Evolutionary conservation across 2,329 filamentous ascomycete genomes (phyloP).

Genomic region (Epicoccum nigrum): DNA sequence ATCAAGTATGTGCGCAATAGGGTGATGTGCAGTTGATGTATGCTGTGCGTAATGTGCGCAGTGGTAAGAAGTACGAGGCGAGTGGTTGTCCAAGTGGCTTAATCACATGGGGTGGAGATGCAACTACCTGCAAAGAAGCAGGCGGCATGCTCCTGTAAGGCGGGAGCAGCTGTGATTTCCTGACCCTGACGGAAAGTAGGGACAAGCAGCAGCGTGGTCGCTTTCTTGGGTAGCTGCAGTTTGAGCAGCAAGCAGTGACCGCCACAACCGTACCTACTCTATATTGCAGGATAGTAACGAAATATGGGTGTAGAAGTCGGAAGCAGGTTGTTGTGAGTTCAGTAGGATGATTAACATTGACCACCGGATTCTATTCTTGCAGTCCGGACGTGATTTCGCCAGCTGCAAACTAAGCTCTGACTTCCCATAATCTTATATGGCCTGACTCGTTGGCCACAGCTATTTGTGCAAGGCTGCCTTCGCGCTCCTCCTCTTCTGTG

Average conservation of each 20-base stretch:
- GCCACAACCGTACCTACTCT: background rate
- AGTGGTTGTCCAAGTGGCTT: background rate
- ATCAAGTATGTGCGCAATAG: conserved; percentile 30
- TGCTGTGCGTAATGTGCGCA: background rate
- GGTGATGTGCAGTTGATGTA: conserved; percentile 28
- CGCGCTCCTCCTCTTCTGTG: conserved; percentile 62
- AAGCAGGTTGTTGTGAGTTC: background rate
- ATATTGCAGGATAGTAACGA: too few relatives aligned
- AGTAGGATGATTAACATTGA: background rate
- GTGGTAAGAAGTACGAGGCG: background rate
- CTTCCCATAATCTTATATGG: conserved; percentile 87
- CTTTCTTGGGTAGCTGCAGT: conserved; percentile 5
- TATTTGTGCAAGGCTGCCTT: conserved; percentile 64
- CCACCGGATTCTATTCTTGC: background rate
- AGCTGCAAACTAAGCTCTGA: conserved; percentile 30
- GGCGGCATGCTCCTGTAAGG: background rate
- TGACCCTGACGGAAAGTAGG: background rate
- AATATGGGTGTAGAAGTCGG: too few relatives aligned
- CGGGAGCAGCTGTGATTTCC: background rate
- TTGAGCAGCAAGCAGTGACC: too few relatives aligned
- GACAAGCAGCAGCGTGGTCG: background rate
- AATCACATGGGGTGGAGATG: too few relatives aligned
- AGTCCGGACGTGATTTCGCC: too few relatives aligned
- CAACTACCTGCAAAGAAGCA: too few relatives aligned
- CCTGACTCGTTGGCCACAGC: conserved; percentile 89